Evolutionary conservation across 306 rosid genomes (phyloP).

Genomic region (Quercus gilva): DNA sequence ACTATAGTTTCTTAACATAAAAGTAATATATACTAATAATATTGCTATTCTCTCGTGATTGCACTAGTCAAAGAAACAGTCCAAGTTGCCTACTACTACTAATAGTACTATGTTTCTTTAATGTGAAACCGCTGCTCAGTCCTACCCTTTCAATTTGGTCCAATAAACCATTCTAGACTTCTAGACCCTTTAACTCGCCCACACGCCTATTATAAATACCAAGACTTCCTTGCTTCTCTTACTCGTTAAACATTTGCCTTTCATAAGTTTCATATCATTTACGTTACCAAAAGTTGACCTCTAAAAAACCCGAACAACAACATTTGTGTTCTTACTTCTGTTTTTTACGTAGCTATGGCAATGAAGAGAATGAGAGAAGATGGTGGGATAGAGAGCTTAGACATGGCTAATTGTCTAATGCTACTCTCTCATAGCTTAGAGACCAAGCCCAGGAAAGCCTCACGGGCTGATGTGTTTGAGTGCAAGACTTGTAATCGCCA

Average conservation of each 20-base stretch:
- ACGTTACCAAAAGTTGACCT: neutral
- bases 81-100: neutral
- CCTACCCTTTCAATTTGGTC: neutral
- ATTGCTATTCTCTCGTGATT: too few relatives aligned
- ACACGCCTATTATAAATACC: slow-evolving; percentile 6
- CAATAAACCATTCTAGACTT: neutral
- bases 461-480: slow-evolving; percentile 28
- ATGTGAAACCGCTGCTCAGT: too few relatives aligned
- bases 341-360: neutral
- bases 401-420: slow-evolving; percentile 38
- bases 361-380: slow-evolving; percentile 51
- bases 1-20: neutral
- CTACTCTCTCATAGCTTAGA: slow-evolving; percentile 33
- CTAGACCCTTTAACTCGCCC: too few relatives aligned
- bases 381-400: slow-evolving; percentile 12
- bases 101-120: too few relatives aligned
- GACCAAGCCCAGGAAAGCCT: neutral
- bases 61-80: neutral
- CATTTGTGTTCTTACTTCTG: too few relatives aligned
- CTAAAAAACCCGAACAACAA: too few relatives aligned
- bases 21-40: neutral
- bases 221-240: neutral
- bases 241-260: neutral
- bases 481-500: slow-evolving; percentile 83
- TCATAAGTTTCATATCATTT: neutral